These are phyloP conservation scores for Aspergillus sp. DNA, from an alignment of 2,329 filamentous ascomycete genomes.

Conservation along the genomic window DNA sequence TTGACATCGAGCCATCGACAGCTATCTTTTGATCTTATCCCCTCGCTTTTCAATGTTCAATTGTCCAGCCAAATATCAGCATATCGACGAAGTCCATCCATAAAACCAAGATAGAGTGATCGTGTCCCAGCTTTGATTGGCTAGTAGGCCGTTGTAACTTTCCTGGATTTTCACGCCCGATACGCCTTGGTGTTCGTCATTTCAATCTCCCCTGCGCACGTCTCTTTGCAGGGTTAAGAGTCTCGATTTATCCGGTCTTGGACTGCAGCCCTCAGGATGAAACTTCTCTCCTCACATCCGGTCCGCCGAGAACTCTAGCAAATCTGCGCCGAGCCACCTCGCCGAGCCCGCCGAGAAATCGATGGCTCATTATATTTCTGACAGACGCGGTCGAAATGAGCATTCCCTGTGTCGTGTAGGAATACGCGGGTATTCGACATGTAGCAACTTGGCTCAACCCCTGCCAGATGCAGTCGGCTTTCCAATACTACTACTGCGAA, in stretches of 20 bases:
- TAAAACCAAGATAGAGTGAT: no score
- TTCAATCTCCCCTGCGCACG: no score
- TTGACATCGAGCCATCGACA: neutral
- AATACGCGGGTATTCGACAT: neutral
- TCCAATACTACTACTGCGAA: neutral
- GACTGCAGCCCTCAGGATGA: neutral
- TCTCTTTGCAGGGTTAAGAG: neutral
- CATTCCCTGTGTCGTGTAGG: neutral
- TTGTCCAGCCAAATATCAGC: neutral
- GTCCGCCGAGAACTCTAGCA: constrained; percentile 1
- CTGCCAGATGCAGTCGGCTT: neutral
- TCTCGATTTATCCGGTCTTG: no score
- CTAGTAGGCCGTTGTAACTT: neutral
- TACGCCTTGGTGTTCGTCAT: neutral
- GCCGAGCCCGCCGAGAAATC: constrained; percentile 8
- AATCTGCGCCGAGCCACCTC: constrained; percentile 13
- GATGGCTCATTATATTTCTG: neutral
- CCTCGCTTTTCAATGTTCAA: neutral
- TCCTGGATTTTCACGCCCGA: neutral
- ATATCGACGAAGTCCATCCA: no score
- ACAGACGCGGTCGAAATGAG: neutral
- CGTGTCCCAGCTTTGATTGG: neutral
- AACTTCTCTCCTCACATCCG: neutral
- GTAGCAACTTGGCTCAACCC: neutral
- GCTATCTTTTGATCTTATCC: no score